Evolutionary conservation across 2,329 filamentous ascomycete genomes (phyloP).

Genomic region (Cercospora zeina): DNA sequence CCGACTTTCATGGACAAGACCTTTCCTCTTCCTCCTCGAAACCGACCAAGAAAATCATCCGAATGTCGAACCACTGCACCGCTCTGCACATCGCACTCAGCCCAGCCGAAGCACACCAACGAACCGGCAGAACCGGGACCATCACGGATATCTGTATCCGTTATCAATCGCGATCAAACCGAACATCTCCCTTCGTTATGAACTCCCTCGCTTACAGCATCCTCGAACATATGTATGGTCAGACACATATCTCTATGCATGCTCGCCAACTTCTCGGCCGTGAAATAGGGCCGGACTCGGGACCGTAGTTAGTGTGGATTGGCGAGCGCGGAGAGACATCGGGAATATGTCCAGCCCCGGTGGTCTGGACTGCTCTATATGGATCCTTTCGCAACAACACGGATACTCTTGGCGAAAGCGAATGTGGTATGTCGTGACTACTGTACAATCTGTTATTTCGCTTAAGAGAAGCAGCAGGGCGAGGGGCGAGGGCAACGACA

Average conservation of each 20-base stretch:
- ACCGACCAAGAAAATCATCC: background rate
- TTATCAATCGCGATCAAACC: background rate
- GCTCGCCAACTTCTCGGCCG: background rate
- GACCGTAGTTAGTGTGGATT: background rate
- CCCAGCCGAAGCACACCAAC: background rate
- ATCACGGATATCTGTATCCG: background rate
- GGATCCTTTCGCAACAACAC: background rate
- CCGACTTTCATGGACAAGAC: background rate
- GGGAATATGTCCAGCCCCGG: background rate
- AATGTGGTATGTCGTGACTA: background rate
- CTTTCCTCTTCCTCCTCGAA: background rate
- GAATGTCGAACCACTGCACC: background rate
- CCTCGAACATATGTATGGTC: background rate
- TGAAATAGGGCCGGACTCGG: background rate
- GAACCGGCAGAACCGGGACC: background rate
- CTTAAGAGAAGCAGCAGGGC: background rate
- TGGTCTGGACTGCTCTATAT: constrained; percentile 2
- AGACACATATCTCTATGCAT: background rate
- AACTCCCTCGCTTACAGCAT: background rate
- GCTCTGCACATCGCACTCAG: background rate
- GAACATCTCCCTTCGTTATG: background rate
- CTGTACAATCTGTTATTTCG: background rate
- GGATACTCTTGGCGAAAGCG: background rate
- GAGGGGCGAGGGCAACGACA: too few species aligned
- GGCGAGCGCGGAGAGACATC: background rate